Conservation (phyloP, 768 basidiomycete species). For the Cubamyces lactineus region DNA sequence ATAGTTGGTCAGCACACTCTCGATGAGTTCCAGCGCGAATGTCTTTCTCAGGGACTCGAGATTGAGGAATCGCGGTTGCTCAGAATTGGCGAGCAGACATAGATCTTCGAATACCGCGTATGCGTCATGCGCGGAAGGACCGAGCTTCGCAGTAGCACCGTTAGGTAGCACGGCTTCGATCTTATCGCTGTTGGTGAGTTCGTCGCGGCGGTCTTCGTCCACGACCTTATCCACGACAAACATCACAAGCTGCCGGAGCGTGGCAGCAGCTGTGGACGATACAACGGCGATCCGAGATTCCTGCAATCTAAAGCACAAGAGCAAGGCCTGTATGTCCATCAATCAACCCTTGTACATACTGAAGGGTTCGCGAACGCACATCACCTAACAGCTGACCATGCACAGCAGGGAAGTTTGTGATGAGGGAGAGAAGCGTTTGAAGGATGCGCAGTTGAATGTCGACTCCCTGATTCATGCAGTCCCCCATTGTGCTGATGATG, state of each 20-base stretch:
- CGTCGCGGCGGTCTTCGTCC: slow-evolving; percentile 63
- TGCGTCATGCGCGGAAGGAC: slow-evolving; percentile 80
- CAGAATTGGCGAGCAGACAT: slow-evolving; percentile 83
- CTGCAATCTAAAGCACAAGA: slow-evolving; percentile 95
- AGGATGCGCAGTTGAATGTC: slow-evolving; percentile 95
- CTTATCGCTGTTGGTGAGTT: slow-evolving; percentile 36
- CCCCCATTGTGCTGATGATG: slow-evolving; percentile 83
- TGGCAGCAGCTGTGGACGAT: slow-evolving; percentile 95
- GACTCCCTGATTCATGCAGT: slow-evolving; percentile 91
- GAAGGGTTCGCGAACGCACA: slow-evolving; percentile 50
- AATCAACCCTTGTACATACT: background rate
- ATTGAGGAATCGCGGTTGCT: slow-evolving; percentile 80
- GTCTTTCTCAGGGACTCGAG: slow-evolving; percentile 87
- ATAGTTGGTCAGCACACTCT: slow-evolving; percentile 94
- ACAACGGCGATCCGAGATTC: slow-evolving; percentile 96
- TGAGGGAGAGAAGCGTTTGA: slow-evolving; percentile 88
- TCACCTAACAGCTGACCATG: slow-evolving; percentile 82
- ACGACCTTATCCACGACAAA: slow-evolving; percentile 95
- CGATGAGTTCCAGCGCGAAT: slow-evolving; percentile 95
- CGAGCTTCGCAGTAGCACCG: slow-evolving; percentile 62
- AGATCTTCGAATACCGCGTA: slow-evolving; percentile 92
- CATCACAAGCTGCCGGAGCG: slow-evolving; percentile 95
- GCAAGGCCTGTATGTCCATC: slow-evolving; percentile 61
- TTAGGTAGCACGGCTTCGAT: slow-evolving; percentile 65
- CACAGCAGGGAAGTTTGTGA: slow-evolving; percentile 84